These are phyloP conservation scores for Cubamyces sp. DNA, from an alignment of 768 basidiomycete genomes.

Conservation along the genomic window DNA sequence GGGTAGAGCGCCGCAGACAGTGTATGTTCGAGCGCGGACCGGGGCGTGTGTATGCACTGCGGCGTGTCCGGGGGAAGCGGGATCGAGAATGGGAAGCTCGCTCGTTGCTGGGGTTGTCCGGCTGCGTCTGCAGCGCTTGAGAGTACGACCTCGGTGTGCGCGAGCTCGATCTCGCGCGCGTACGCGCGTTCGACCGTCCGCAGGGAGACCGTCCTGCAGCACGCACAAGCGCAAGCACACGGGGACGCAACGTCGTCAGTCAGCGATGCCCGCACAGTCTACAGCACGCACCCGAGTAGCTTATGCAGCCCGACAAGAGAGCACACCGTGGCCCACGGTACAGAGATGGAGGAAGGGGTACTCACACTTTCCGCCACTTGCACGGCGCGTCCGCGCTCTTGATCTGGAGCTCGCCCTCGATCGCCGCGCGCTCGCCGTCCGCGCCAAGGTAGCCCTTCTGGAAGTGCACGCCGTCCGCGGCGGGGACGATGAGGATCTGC, in stretches of 20 bases:
- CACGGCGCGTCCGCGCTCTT: slow-evolving; percentile 62
- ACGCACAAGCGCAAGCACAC: neutral
- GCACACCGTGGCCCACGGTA: neutral
- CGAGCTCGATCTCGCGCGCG: slow-evolving; percentile 68
- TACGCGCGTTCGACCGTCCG: slow-evolving; percentile 69
- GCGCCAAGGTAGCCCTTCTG: slow-evolving; percentile 87
- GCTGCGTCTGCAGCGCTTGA: slow-evolving; percentile 47
- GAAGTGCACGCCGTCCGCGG: slow-evolving; percentile 71
- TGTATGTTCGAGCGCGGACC: slow-evolving; percentile 72
- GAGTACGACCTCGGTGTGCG: slow-evolving; percentile 57
- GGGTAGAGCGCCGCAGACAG: slow-evolving; percentile 67
- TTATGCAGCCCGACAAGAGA: too few relatives aligned
- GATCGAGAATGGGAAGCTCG: slow-evolving; percentile 79
- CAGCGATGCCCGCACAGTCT: slow-evolving; percentile 11
- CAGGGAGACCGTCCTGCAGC: slow-evolving; percentile 61
- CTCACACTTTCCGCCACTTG: slow-evolving; percentile 75
- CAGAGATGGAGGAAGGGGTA: slow-evolving; percentile 30
- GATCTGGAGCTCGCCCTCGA: slow-evolving; percentile 87
- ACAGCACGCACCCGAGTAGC: neutral
- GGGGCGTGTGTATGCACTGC: slow-evolving; percentile 77
- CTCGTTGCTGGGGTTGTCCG: slow-evolving; percentile 52
- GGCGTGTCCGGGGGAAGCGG: slow-evolving; percentile 80
- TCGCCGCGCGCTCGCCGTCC: slow-evolving; percentile 78
- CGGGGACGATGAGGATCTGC: slow-evolving; percentile 78
- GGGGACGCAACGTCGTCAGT: slow-evolving; percentile 9